Evolutionary conservation across 495 filamentous ascomycete species (phyloP).

Genomic region (Sphaerosporella brunnea): DNA sequence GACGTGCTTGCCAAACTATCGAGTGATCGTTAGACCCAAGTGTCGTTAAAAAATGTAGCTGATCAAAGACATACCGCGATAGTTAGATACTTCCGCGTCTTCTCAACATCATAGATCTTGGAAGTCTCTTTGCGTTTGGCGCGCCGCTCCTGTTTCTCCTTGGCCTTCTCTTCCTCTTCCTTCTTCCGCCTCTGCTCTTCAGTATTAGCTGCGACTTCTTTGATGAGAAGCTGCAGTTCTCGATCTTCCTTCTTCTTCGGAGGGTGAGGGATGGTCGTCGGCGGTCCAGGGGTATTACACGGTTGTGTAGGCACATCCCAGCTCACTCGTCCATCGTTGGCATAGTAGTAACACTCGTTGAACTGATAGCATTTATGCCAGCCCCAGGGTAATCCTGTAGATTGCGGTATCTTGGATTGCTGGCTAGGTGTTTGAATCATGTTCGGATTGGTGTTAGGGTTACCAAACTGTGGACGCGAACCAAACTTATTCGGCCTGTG

Average conservation of each 20-base stretch:
- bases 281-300: slow-evolving; percentile 9
- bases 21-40: slow-evolving; percentile 8
- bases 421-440: no score
- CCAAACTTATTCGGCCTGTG: not conserved
- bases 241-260: not conserved
- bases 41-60: not conserved
- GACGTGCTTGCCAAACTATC: slow-evolving; percentile 23
- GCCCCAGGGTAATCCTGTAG: slow-evolving; percentile 24
- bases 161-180: slow-evolving; percentile 13
- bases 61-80: slow-evolving; percentile 14
- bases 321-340: slow-evolving; percentile 20
- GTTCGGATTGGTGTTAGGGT: slow-evolving; percentile 6
- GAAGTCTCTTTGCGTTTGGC: slow-evolving; percentile 10
- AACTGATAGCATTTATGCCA: slow-evolving; percentile 18
- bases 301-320: slow-evolving; percentile 21
- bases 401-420: no score
- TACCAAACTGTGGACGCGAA: not conserved
- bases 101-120: slow-evolving; percentile 22
- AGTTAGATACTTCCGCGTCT: slow-evolving; percentile 22
- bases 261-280: slow-evolving; percentile 13
- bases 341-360: slow-evolving; percentile 17
- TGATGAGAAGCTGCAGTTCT: not conserved
- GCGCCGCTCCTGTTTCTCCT: slow-evolving; percentile 7
- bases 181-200: slow-evolving; percentile 12
- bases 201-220: not conserved